These are phyloP conservation scores for Echria macrotheca DNA, from an alignment of 495 filamentous ascomycete genomes.

Conservation along the genomic window DNA sequence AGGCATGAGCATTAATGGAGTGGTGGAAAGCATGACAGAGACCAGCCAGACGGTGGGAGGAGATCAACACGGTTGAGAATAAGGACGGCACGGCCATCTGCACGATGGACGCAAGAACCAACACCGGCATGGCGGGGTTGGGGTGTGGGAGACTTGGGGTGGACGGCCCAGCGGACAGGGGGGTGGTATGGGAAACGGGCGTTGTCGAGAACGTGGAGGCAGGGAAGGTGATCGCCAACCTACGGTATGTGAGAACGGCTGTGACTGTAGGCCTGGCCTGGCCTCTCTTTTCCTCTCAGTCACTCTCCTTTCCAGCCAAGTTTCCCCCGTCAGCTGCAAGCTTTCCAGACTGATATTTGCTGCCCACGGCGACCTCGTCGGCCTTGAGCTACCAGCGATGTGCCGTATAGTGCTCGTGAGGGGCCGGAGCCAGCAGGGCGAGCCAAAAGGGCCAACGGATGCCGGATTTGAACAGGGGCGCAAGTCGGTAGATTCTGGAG, in stretches of 20 bases:
- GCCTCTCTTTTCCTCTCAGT: constrained; percentile 6
- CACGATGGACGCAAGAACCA: constrained; percentile 30
- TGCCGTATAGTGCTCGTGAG: constrained; percentile 35
- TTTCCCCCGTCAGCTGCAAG: too few relatives aligned
- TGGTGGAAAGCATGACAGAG: constrained; percentile 38
- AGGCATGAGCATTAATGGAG: constrained; percentile 41
- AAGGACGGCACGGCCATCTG: constrained; percentile 32
- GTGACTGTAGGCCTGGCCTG: constrained; percentile 3
- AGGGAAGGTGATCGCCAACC: constrained; percentile 29
- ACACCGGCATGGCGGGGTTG: constrained; percentile 37
- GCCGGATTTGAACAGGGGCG: constrained; percentile 27
- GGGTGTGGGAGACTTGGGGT: constrained; percentile 20
- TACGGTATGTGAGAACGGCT: constrained; percentile 19
- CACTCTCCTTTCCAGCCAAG: constrained; percentile 2
- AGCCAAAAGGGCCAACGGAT: constrained; percentile 36
- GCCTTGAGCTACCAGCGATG: constrained; percentile 18
- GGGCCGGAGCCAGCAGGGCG: constrained; percentile 24
- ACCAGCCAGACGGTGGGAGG: constrained; percentile 37
- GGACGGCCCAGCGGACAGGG: constrained; percentile 25
- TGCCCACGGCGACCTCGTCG: too few relatives aligned
- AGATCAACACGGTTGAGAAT: constrained; percentile 39
- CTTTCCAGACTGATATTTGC: too few relatives aligned
- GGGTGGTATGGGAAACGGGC: constrained; percentile 26
- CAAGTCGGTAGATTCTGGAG: constrained; percentile 27
- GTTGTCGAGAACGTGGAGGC: constrained; percentile 29